Base-by-base conservation (phyloP, 306 rosid species). In the Prunus campanulata region DNA sequence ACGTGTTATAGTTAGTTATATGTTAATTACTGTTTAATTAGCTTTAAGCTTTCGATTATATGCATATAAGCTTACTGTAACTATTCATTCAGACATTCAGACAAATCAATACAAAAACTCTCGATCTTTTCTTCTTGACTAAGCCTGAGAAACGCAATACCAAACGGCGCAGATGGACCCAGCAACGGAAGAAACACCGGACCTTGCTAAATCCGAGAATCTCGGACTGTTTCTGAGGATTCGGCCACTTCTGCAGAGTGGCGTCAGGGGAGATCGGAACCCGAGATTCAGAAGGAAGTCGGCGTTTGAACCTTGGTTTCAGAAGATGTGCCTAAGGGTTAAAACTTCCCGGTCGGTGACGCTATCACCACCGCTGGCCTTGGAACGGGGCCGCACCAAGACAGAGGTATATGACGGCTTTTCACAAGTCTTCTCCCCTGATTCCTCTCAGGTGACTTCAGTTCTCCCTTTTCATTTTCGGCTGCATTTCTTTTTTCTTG, bases 351-450 rank as follows among this genome's bases (percentile, higher is more conserved):
- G 89, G 20, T 90, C 98, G 11, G 90, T 93, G 72, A 91, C 89
- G 9, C 72, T 93, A 1, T 1, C 27, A 20, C 20, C 20, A 20
- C 20, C 20, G 20, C 20, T 20, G 20, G 20, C 20, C 20, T 20
- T 20, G 20, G 20, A 20, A 20, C 20, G 20, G 20, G 20, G 20
- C 27, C 1, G 1, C 1, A 25, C 83, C 3, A 94, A 90, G 69
- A 90, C 96, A 2, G 98, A 91, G 81, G 89, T 88, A 18, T 94
- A 88, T 66, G 94, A 88, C 24, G 98, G 96, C 15, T 94, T 94
- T 77, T 85, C 96, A 16, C 85, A 88, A 16, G 94, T 94, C 70
- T 91, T 94, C 51, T 13, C 89, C 67, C 12, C 82, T 2, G 88
- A 82, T 6, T 87, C 97, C 8, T 86, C 97, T 14, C 98, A 91